A percentile compares a stretch with the other conserved stretches of the same genome.
These are phyloP conservation scores for Alternaria sp. DNA, from an alignment of 2,329 filamentous ascomycete genomes.

Conservation along the genomic window DNA sequence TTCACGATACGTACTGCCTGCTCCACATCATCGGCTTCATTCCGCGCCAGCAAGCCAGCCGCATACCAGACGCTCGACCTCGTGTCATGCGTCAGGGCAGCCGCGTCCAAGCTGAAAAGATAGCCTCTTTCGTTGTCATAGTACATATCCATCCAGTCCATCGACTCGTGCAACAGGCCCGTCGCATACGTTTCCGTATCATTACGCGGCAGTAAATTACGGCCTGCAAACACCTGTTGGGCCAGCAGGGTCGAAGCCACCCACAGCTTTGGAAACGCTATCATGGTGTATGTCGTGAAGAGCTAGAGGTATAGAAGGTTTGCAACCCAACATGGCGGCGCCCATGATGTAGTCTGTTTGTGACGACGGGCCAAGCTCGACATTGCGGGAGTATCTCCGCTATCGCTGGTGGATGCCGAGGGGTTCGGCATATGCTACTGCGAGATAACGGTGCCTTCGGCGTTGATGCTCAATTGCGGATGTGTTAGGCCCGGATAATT, in stretches of 20 bases:
- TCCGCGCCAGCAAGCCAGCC: slow-evolving; percentile 63
- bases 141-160: slow-evolving; percentile 62
- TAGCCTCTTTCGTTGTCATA: slow-evolving; percentile 63
- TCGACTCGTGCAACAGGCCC: slow-evolving; percentile 53
- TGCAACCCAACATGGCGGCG: background rate
- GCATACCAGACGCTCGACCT: slow-evolving; percentile 66
- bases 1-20: slow-evolving; percentile 62
- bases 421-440: slow-evolving; percentile 7
- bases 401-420: background rate
- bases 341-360: background rate
- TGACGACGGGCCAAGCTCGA: background rate
- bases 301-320: background rate
- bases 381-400: slow-evolving; percentile 1
- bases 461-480: background rate
- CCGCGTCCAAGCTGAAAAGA: slow-evolving; percentile 58
- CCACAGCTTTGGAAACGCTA: slow-evolving; percentile 17
- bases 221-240: slow-evolving; percentile 11
- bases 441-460: slow-evolving; percentile 4
- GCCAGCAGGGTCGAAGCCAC: slow-evolving; percentile 17
- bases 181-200: slow-evolving; percentile 22
- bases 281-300: slow-evolving; percentile 2
- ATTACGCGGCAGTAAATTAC: slow-evolving; percentile 18
- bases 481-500: slow-evolving; percentile 7
- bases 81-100: slow-evolving; percentile 63
- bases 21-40: slow-evolving; percentile 56